Evolutionary conservation across 805 yeast species (phyloP), one percentile per base, ranked within the genome.

Genomic region (Brettanomyces custersianus): DNA sequence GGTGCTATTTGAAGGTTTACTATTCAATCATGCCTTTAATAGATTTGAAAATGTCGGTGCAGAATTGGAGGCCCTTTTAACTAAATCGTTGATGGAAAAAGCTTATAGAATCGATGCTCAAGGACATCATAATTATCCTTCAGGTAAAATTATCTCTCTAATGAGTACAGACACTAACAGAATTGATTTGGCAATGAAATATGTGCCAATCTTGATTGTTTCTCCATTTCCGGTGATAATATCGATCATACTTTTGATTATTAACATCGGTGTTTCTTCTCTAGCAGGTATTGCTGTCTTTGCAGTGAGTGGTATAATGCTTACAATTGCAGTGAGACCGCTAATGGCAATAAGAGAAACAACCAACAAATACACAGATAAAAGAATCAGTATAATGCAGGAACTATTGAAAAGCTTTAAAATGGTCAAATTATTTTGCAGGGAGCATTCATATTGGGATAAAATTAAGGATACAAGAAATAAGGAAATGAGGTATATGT

Each of bases 131-230:
- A 63, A 68, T 40, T 84, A 63, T 50, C 77, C 94, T 1, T 66
- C 72, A 25, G 84, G 92, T 38, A 77, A 74, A 41, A 68, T 87
- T 38, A 83, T 90, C 26, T 76, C 86, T 10, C 59, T 86, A 51
- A 75, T 86, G 60, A 82, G 88, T 38, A 76, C 94, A 0, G 96
- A 87, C 55, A 60, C 86, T 29, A 69, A 85, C 22, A 73, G 95
- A 54, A 66, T 86, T 21, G 95, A 84, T 55, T 68, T 82, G 44
- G 84, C 87, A 6, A 52, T 78, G 25, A 77, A 76, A 2, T 78
- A 76, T 40, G 74, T 79, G 47, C 84, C 84, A 12, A 74, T 80
- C 47, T 48, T 78, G 23, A 54, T 79, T 42, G 62, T 75, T 1
- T 78, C 79, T 52, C 82, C 86, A 0, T 61, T 80, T 5, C 69